Evolutionary conservation across 768 basidiomycete species (phyloP).

Genomic region (Podaxis sp.): DNA sequence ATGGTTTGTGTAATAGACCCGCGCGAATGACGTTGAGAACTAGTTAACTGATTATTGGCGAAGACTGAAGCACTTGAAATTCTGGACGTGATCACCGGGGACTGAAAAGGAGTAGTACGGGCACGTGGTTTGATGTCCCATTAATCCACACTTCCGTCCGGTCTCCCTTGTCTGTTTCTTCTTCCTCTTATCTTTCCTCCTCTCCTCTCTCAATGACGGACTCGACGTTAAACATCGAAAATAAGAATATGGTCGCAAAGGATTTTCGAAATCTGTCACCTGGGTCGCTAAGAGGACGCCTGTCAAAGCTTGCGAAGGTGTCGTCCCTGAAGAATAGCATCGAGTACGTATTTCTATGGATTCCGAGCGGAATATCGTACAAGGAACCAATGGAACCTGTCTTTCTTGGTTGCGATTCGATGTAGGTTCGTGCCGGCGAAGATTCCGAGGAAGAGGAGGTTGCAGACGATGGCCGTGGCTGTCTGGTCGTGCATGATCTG

Average conservation of each 20-base stretch:
- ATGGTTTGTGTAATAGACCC: constrained; percentile 3
- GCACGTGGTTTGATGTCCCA: constrained; percentile 5
- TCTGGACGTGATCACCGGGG: neutral
- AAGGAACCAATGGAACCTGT: neutral
- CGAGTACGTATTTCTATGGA: constrained; percentile 48
- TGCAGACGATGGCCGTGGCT: constrained; percentile 90
- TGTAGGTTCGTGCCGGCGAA: constrained; percentile 80
- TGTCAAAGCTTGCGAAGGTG: constrained; percentile 60
- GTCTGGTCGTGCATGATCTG: constrained; percentile 84
- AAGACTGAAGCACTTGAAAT: neutral
- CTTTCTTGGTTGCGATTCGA: neutral
- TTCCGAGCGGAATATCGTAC: neutral
- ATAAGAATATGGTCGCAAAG: neutral
- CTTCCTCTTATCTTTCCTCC: neutral
- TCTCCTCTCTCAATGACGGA: neutral
- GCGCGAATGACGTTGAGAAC: neutral
- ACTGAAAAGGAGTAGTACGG: neutral
- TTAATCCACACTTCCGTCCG: neutral
- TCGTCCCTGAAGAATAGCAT: constrained; percentile 71
- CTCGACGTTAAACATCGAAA: neutral
- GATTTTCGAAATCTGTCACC: constrained; percentile 56
- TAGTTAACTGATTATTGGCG: neutral
- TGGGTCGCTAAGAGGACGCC: constrained; percentile 56
- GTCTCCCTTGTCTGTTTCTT: neutral
- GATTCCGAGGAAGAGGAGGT: constrained; percentile 80